Evolutionary conservation across 768 basidiomycete species (phyloP).

Genomic region (Phylloporus sp.): DNA sequence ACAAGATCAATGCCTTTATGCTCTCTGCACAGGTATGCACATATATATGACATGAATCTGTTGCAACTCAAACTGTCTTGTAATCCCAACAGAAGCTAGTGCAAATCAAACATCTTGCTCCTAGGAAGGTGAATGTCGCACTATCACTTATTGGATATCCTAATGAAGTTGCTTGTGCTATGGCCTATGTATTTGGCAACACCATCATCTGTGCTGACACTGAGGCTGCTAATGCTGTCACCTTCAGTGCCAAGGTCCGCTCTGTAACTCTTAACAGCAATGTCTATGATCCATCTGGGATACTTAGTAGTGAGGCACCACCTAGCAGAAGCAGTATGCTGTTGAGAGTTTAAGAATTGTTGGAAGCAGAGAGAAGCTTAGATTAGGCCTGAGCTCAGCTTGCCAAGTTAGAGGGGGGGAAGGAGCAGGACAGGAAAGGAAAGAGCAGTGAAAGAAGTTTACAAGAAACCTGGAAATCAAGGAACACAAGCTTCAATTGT

Average conservation of each 20-base stretch:
- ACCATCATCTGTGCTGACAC: constrained; percentile 89
- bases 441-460: constrained; percentile 57
- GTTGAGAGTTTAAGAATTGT: constrained; percentile 77
- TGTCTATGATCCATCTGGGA: constrained; percentile 94
- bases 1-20: constrained; percentile 72
- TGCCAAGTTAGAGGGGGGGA: constrained; percentile 50
- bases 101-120: constrained; percentile 65
- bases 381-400: constrained; percentile 45
- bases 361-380: constrained; percentile 60
- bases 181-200: constrained; percentile 91
- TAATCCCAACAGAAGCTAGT: constrained; percentile 60
- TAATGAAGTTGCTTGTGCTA: constrained; percentile 77
- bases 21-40: constrained; percentile 45
- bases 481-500: constrained; percentile 75
- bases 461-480: constrained; percentile 80
- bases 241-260: constrained; percentile 66
- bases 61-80: neutral
- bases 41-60: neutral
- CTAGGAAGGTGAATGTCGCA: constrained; percentile 78
- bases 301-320: constrained; percentile 88
- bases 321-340: constrained; percentile 71
- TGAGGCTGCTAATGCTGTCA: constrained; percentile 79
- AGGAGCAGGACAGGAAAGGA: constrained; percentile 41
- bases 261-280: constrained; percentile 95
- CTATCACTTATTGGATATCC: constrained; percentile 85